Evolutionary conservation across 2,329 filamentous ascomycete species (phyloP).

Genomic region (Colletotrichum australisinense): DNA sequence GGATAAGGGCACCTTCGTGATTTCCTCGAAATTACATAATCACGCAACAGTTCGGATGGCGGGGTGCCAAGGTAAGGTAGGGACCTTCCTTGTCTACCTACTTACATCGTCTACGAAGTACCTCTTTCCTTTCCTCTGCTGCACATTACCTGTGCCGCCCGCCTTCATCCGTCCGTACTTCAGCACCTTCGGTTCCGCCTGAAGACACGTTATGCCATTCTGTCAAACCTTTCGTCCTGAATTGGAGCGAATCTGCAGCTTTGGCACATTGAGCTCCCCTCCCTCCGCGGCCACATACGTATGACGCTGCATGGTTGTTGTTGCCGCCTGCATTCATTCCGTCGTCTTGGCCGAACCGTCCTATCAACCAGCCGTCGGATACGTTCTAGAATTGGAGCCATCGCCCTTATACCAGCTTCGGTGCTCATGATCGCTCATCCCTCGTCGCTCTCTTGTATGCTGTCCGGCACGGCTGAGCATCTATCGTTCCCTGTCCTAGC

Average conservation of each 20-base stretch:
- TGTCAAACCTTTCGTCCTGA: background rate
- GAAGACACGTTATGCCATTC: background rate
- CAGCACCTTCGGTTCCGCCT: background rate
- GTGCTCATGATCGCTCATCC: constrained; percentile 3
- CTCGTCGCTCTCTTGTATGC: constrained; percentile 3
- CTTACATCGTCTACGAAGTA: too few relatives aligned
- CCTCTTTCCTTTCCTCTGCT: background rate
- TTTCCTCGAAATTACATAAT: background rate
- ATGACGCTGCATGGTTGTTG: constrained; percentile 8
- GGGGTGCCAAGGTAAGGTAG: background rate
- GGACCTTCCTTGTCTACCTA: background rate
- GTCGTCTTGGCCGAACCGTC: constrained; percentile 8
- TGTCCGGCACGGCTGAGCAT: background rate
- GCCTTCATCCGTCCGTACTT: background rate
- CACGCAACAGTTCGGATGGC: background rate
- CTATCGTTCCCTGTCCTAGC: constrained; percentile 5
- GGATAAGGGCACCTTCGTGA: background rate
- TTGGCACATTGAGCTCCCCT: background rate
- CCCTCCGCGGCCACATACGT: background rate
- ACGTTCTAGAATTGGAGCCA: constrained; percentile 28
- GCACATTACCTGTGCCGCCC: background rate
- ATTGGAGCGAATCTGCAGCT: background rate
- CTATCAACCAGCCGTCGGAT: constrained; percentile 14
- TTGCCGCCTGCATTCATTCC: constrained; percentile 32
- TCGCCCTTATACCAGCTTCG: constrained; percentile 1